phyloP scores from a whole-genome alignment of 352 stramenopile genomes.

The Elongisporangium prolatum region DNA sequence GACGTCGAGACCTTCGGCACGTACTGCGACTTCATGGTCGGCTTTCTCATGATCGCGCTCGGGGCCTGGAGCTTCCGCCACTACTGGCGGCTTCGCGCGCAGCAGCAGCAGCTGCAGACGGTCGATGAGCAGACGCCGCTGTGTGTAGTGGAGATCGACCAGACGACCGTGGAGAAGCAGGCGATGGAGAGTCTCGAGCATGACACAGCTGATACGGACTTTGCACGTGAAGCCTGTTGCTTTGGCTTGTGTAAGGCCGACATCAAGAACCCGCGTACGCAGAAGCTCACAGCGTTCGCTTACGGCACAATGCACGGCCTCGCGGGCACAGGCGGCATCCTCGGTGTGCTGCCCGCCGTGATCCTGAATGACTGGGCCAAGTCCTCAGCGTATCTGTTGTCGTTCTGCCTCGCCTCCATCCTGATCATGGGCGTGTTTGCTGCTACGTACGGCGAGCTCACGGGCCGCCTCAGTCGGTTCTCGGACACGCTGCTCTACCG shows the following conservation, averaged over 20 bases:
- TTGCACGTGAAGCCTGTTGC: slow-evolving; percentile 19
- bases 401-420: slow-evolving; percentile 85
- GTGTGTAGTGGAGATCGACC: slow-evolving; percentile 9
- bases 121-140: slow-evolving; percentile 19
- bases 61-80: slow-evolving; percentile 52
- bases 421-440: slow-evolving; percentile 88
- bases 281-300: slow-evolving; percentile 66
- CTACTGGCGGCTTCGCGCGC: slow-evolving; percentile 31
- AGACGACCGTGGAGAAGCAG: slow-evolving; percentile 35
- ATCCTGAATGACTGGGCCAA: slow-evolving; percentile 73
- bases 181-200: slow-evolving; percentile 21
- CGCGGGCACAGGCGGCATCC: slow-evolving; percentile 53
- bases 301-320: slow-evolving; percentile 87
- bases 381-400: slow-evolving; percentile 71
- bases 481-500: slow-evolving; percentile 50
- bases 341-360: slow-evolving; percentile 85
- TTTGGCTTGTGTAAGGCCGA: slow-evolving; percentile 34
- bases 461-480: slow-evolving; percentile 51
- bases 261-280: slow-evolving; percentile 53
- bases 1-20: slow-evolving; percentile 45
- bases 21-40: slow-evolving; percentile 68
- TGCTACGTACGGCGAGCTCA: slow-evolving; percentile 69
- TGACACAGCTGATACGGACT: slow-evolving; percentile 4
- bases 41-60: slow-evolving; percentile 65
- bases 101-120: slow-evolving; percentile 8